Evolutionary conservation across 164 flowering plant genomes (phyloP).

Genomic region (Echeveria elegans): DNA sequence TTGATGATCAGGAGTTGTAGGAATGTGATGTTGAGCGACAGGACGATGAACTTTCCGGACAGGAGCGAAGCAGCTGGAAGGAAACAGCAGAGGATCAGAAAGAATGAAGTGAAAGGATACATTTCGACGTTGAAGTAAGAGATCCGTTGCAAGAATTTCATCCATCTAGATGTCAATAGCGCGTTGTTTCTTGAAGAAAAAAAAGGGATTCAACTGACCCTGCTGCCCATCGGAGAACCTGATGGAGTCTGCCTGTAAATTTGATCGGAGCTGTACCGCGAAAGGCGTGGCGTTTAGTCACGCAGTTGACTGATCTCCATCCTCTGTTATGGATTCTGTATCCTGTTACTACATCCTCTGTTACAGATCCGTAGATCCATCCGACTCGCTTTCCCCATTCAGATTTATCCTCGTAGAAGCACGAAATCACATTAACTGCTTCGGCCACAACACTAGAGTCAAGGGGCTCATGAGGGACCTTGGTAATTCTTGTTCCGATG

Average conservation of each 20-base stretch:
- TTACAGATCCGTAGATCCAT: constrained; percentile 95
- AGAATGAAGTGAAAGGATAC: constrained; percentile 46
- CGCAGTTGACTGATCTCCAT: constrained; percentile 90
- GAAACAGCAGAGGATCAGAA: constrained; percentile 68
- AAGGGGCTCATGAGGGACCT: constrained; percentile 75
- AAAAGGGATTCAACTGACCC: constrained; percentile 95
- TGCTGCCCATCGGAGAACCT: constrained; percentile 95
- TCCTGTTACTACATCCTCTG: constrained; percentile 96
- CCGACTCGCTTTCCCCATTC: constrained; percentile 94
- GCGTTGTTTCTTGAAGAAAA: constrained; percentile 91
- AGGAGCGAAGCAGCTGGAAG: constrained; percentile 83
- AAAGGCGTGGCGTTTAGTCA: constrained; percentile 83
- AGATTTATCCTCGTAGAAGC: constrained; percentile 82
- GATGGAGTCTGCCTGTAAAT: constrained; percentile 81
- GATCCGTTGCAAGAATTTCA: constrained; percentile 44
- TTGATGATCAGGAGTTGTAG: constrained; percentile 54
- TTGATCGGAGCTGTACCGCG: constrained; percentile 98
- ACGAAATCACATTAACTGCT: constrained; percentile 74
- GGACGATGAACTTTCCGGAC: constrained; percentile 85
- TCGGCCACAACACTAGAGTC: constrained; percentile 85
- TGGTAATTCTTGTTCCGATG: constrained; percentile 34
- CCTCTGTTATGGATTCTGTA: constrained; percentile 94
- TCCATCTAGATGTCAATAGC: constrained; percentile 47
- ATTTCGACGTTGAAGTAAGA: constrained; percentile 11
- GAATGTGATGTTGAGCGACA: constrained; percentile 54